These are phyloP conservation scores for Cnidoscolus chayamansa DNA, from an alignment of 441 rosid species.

Conservation along the genomic window DNA sequence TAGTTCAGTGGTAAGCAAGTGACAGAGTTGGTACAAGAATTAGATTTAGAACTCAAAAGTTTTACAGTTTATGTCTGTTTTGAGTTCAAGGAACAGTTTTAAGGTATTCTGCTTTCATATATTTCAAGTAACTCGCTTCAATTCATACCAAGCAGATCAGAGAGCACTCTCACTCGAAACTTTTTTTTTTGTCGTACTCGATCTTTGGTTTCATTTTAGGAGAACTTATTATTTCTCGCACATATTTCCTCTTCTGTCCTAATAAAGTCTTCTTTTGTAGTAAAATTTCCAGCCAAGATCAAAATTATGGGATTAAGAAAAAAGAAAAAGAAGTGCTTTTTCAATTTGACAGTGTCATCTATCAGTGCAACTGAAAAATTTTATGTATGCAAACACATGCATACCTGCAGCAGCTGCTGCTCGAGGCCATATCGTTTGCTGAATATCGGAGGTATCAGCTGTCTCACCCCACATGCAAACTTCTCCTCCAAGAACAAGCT, in stretches of 20 bases:
- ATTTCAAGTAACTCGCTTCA: background rate
- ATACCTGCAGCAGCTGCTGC: slow-evolving; percentile 96
- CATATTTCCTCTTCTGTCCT: background rate
- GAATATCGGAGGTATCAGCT: slow-evolving; percentile 77
- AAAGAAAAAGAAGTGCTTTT: background rate
- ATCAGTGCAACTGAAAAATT: background rate
- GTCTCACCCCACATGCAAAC: slow-evolving; percentile 98
- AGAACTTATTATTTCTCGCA: background rate
- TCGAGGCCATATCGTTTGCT: slow-evolving; percentile 96
- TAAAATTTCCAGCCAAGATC: background rate
- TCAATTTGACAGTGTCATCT: background rate
- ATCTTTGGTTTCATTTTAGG: background rate
- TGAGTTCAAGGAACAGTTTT: background rate
- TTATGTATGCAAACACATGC: background rate
- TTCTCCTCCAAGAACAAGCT: slow-evolving; percentile 89
- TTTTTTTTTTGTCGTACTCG: background rate
- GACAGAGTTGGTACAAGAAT: no score
- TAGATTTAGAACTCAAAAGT: no score
- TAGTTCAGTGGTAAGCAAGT: no score
- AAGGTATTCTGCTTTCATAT: background rate
- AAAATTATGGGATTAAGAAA: background rate
- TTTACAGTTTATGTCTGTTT: background rate
- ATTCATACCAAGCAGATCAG: background rate
- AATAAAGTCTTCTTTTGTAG: background rate
- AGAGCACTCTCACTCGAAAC: background rate